Evolutionary conservation across 192 early-diverging fungal genomes (phyloP), one percentile per base, ranked within the genome.

Genomic region (Chytriomyces hyalinus): DNA sequence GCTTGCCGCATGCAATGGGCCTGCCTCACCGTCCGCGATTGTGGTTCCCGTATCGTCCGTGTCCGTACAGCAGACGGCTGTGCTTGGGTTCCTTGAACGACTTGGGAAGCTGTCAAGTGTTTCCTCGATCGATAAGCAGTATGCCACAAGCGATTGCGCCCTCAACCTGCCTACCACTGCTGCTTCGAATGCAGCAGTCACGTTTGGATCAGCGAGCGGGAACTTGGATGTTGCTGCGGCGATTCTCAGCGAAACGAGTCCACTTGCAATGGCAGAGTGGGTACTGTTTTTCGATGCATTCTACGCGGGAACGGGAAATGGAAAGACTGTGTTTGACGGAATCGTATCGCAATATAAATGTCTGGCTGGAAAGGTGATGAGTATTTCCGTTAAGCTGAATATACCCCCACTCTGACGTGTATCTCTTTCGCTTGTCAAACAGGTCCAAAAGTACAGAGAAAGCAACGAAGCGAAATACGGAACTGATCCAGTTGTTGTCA

Each of bases 221-320:
- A 53, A 44, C 15, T 13, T 61, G 7, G 67, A 77, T 61, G 65
- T 77, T 15, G 15, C n/a, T 3, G 20, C 49, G 6, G 46, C 53
- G 10, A 48, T 77, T 46, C 10, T 24, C 8, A 24, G 22, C 8
- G 76, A 77, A 59, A 5, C n/a, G 24, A 43, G 50, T 15, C 76
- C 76, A 8, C 67, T 77, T 24, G 76, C 76, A 6, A 49, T 43
- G 53, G 66, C 24, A 4, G 76, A 77, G 24, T 77, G 76, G 76
- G 49, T 77, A 44, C 11, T 36, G 53, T 61, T 77, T 45, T 77
- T 77, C 47, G 76, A 68, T 43, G 50, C 67, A 49, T 70, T 77
- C 43, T 77, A 44, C 44, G 76, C 22, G 4, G 43, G 44, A 9
- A n/a, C n/a, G 28, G 26, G 43, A 9, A 73, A 73, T 15, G 17